phyloP scores from a whole-genome alignment of 129 eudicot genomes.

The Daucus carota region DH1_v3.0 NC_030383.2:63495501-63496000 shows the following conservation, averaged over 20 bases:
- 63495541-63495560: not conserved
- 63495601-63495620: no score
- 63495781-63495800: not conserved
- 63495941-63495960: not conserved
- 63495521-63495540: no score
- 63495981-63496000: not conserved
- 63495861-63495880: conserved; percentile 74
- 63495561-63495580: not conserved
- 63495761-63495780: not conserved
- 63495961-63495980: no score
- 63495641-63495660: not conserved
- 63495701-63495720: not conserved
- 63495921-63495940: conserved; percentile 19
- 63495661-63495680: not conserved
- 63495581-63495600: no score
- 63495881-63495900: conserved; percentile 73
- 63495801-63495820: conserved; percentile 50
- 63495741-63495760: not conserved
- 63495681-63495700: not conserved
- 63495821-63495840: conserved; percentile 42
- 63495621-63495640: not conserved
- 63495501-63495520: no score
- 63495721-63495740: not conserved
- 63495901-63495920: conserved; percentile 84
- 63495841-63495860: conserved; percentile 60